A percentile compares a stretch with the other conserved stretches of the same genome.
phyloP scores from a whole-genome alignment of 306 rosid species.

The Acacia melanoxylon region DNA sequence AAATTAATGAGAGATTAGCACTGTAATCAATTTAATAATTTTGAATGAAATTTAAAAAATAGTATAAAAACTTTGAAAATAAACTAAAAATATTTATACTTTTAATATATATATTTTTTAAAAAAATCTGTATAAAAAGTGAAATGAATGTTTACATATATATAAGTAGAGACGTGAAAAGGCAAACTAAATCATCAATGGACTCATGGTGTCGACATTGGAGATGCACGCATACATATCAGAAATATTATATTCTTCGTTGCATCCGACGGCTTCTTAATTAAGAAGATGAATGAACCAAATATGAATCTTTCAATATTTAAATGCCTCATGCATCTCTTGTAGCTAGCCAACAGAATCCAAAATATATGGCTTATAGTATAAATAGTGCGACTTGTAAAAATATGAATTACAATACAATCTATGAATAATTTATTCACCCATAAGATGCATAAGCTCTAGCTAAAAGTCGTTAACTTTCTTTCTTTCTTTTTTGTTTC shows the following conservation, averaged over 20 bases:
- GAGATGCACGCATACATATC: not conserved
- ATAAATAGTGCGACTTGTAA: not conserved
- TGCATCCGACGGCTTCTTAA: not conserved
- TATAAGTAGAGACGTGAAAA: not conserved
- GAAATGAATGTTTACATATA: not conserved
- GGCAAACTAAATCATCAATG: not conserved
- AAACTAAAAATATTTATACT: not conserved
- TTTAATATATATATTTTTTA: not conserved
- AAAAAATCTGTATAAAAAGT: not conserved
- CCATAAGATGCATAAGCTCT: not conserved
- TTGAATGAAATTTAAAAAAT: too few species aligned
- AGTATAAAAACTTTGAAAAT: too few species aligned
- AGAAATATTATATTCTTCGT: not conserved
- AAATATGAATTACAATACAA: not conserved
- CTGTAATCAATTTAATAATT: too few species aligned
- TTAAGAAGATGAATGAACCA: not conserved
- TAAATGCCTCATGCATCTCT: not conserved
- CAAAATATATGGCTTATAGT: too few species aligned
- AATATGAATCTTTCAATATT: not conserved
- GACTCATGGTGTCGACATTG: slow-evolving; percentile 6
- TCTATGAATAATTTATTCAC: not conserved
- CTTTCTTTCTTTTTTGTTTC: not conserved
- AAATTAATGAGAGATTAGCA: too few species aligned
- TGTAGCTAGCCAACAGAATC: not conserved
- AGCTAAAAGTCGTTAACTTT: not conserved